These are phyloP conservation scores for Centrapalus pauciflorus DNA, from an alignment of 129 eudicot genomes.

Conservation along the genomic window DNA sequence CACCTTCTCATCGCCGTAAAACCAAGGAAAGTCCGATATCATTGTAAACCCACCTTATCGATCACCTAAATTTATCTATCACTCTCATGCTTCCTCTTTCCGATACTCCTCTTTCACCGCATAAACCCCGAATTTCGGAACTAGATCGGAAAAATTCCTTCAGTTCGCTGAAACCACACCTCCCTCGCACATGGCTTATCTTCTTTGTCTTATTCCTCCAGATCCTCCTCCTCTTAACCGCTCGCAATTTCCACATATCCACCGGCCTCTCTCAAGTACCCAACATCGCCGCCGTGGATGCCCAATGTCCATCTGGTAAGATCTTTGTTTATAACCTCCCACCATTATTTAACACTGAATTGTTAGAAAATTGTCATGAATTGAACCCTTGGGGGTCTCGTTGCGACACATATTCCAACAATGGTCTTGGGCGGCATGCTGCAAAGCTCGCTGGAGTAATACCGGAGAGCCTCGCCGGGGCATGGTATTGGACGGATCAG, in stretches of 20 bases:
- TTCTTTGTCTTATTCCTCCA: constrained; percentile 66
- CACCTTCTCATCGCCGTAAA: neutral
- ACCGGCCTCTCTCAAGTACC: constrained; percentile 2
- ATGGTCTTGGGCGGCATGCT: constrained; percentile 56
- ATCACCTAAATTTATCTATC: constrained; percentile 11
- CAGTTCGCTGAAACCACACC: constrained; percentile 35
- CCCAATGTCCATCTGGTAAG: constrained; percentile 44
- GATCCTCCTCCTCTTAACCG: constrained; percentile 51
- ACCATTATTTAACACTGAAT: constrained; percentile 37
- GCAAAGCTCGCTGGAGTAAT: constrained; percentile 34
- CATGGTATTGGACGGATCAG: constrained; percentile 95
- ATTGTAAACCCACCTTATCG: constrained; percentile 7
- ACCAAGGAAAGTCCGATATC: neutral
- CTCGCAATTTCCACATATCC: constrained; percentile 42
- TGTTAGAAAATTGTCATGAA: constrained; percentile 50
- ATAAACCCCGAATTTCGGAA: constrained; percentile 36
- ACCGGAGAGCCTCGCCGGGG: constrained; percentile 36
- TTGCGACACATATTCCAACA: constrained; percentile 60
- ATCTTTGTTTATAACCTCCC: constrained; percentile 70
- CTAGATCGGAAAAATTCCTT: constrained; percentile 38
- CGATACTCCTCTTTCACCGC: constrained; percentile 27
- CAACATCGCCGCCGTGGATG: neutral
- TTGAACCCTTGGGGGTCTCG: constrained; percentile 62
- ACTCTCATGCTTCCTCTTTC: constrained; percentile 58
- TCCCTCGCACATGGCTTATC: constrained; percentile 71